phyloP scores from a whole-genome alignment of 1,284 basidiomycete genomes.

The Microbotryum silenes-acaulis region DNA sequence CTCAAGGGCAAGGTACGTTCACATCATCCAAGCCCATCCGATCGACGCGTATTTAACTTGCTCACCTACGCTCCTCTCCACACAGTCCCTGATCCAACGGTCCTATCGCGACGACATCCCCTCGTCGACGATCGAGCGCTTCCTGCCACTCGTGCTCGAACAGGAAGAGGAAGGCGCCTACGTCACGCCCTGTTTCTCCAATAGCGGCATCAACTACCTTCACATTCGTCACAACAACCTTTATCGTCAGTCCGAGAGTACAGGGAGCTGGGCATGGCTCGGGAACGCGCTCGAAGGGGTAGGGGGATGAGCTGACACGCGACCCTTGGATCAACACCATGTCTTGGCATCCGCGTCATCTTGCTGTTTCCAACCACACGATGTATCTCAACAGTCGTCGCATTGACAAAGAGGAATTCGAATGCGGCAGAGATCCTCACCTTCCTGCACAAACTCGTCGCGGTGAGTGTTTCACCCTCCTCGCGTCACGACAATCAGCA shows the following conservation, averaged over 20 bases:
- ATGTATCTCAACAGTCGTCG: slow-evolving; percentile 62
- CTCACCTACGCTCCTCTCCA: not conserved
- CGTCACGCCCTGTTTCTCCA: slow-evolving; percentile 90
- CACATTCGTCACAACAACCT: slow-evolving; percentile 97
- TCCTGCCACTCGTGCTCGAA: slow-evolving; percentile 88
- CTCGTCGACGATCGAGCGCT: slow-evolving; percentile 78
- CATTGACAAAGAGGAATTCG: slow-evolving; percentile 88
- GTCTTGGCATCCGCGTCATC: not conserved
- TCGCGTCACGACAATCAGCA: not conserved
- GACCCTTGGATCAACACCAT: not conserved
- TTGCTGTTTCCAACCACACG: too few relatives aligned
- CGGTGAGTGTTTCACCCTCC: slow-evolving; percentile 39
- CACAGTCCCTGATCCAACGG: slow-evolving; percentile 86
- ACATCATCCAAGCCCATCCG: too few relatives aligned
- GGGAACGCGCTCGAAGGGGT: too few relatives aligned
- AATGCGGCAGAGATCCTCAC: slow-evolving; percentile 96
- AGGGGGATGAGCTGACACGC: not conserved
- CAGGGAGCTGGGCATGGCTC: too few relatives aligned
- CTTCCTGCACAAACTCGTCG: slow-evolving; percentile 82
- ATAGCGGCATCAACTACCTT: slow-evolving; percentile 93
- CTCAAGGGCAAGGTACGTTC: slow-evolving; percentile 68
- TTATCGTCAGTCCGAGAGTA: slow-evolving; percentile 60
- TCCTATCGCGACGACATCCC: slow-evolving; percentile 89
- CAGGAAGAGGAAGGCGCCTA: slow-evolving; percentile 96
- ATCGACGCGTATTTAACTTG: not conserved